Conservation (phyloP, 768 basidiomycete genomes). For the Tremella fuciformis region DNA sequence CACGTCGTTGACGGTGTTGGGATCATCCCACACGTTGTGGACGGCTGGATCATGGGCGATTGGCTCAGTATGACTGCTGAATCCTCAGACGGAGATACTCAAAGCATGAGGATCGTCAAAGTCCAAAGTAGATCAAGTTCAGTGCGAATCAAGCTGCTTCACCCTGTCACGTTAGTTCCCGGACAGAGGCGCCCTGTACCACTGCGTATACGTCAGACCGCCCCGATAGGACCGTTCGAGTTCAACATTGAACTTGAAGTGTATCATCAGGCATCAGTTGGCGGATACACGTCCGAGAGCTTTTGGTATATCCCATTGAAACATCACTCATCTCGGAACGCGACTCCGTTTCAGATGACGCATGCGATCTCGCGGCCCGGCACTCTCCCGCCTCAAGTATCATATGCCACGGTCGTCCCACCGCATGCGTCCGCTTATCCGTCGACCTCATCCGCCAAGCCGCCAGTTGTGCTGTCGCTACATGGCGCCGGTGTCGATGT, state of each 20-base stretch:
- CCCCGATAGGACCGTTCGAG: neutral
- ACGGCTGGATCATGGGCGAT: slow-evolving; percentile 69
- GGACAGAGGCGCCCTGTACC: slow-evolving; percentile 27
- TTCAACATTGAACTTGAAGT: neutral
- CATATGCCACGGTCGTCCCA: slow-evolving; percentile 45
- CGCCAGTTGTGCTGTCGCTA: slow-evolving; percentile 53
- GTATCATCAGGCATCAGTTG: neutral
- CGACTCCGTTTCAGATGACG: slow-evolving; percentile 28
- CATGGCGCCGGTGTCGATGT: slow-evolving; percentile 84
- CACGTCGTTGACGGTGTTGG: slow-evolving; percentile 57
- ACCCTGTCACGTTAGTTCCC: neutral
- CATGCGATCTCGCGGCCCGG: slow-evolving; percentile 19
- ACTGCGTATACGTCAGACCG: neutral
- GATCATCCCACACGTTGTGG: slow-evolving; percentile 66
- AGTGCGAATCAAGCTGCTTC: neutral
- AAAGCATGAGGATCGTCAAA: neutral
- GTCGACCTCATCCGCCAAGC: neutral
- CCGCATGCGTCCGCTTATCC: slow-evolving; percentile 10
- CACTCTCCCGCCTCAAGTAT: slow-evolving; percentile 23
- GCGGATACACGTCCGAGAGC: neutral
- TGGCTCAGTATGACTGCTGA: slow-evolving; percentile 62
- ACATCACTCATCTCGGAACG: slow-evolving; percentile 1
- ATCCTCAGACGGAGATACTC: neutral
- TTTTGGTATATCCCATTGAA: slow-evolving; percentile 19
- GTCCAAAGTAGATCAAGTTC: neutral